Conservation (phyloP, 371 early-diverging fungal species). For the Batkoa obscura region DNA sequence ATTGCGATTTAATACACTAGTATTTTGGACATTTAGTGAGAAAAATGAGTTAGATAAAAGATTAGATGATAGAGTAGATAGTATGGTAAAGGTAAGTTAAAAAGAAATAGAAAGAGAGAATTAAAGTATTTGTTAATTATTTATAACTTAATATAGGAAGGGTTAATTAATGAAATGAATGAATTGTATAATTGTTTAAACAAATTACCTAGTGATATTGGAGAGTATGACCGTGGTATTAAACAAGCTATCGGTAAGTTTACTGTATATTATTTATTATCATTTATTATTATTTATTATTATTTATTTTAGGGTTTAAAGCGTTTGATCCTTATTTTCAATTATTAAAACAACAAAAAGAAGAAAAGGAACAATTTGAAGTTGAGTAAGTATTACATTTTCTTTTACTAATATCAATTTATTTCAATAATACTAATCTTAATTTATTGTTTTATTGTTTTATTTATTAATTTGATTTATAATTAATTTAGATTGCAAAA, state of each 20-base stretch:
- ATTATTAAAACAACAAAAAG: neutral
- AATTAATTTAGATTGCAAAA: conserved; percentile 18
- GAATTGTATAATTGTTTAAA: conserved; percentile 30
- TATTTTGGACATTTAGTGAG: conserved; percentile 79
- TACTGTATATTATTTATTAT: neutral
- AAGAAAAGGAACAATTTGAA: neutral
- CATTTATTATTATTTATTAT: neutral
- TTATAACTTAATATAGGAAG: conserved; percentile 17
- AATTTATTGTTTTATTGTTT: neutral
- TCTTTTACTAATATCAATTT: neutral
- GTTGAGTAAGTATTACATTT: neutral
- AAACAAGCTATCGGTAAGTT: conserved; percentile 59
- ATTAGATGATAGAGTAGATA: conserved; percentile 63
- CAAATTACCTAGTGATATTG: conserved; percentile 16
- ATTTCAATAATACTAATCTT: neutral
- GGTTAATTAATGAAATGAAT: conserved; percentile 58
- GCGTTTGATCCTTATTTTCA: conserved; percentile 56
- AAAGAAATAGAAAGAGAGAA: neutral
- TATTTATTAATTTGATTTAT: neutral
- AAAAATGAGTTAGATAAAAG: conserved; percentile 41
- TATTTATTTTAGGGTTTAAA: conserved; percentile 38
- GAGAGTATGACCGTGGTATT: conserved; percentile 57
- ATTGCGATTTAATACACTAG: conserved; percentile 34
- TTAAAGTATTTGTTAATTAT: neutral
- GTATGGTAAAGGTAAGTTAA: conserved; percentile 49